Base-by-base conservation (phyloP, 108 stramenopile genomes). In the Chaetoceros tenuissimus region DNA sequence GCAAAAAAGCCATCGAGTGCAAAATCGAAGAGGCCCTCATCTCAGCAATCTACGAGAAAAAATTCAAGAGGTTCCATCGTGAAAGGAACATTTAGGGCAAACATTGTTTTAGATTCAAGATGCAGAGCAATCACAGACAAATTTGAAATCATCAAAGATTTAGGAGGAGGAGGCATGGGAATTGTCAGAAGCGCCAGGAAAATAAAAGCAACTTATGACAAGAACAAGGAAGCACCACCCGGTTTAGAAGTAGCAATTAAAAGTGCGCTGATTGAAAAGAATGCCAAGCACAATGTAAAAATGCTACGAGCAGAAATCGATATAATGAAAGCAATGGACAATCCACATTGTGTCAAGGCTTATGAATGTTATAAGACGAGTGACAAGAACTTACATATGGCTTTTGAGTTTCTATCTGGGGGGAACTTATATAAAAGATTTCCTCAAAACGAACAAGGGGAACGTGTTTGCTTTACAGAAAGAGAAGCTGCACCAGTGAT, bases 311-410 rank as follows among this genome's bases (percentile, higher is more conserved):
- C 81, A 58, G 85, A 86, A 58, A 84, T 86, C 47, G 59, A 55
- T 19, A 62, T 84, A 20, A 66, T 86, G 2, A 72, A 73, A 2
- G 10, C 26, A 55, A 1, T 3, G 54, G 96, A 97, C 59, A 93
- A 97, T 71, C 94, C 94, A 28, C 94, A 96, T 60, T 96, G 95
- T 66, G 92, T 97, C 48, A 82, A 83, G 48, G 73, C 82, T 19
- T 82, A 92, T 53, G 94, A 97, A 61, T 73, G 82, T 1, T 95
- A 84, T 63, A 64, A 81, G 59, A 60, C 77, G 34, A 59, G 73
- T 44, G 75, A 77, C 29, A 65, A 74, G n/a, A 72, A 77, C 52
- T 77, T 94, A 27, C 83, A 70, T 30, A 73, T 97, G 17, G 45
- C 84, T 13, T 40, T 40, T 40, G 8, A 40, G 34, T 40, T 40